These are phyloP conservation scores for Wickerhamomyces pijperi DNA, from an alignment of 805 yeast genomes.

Conservation along the genomic window DNA sequence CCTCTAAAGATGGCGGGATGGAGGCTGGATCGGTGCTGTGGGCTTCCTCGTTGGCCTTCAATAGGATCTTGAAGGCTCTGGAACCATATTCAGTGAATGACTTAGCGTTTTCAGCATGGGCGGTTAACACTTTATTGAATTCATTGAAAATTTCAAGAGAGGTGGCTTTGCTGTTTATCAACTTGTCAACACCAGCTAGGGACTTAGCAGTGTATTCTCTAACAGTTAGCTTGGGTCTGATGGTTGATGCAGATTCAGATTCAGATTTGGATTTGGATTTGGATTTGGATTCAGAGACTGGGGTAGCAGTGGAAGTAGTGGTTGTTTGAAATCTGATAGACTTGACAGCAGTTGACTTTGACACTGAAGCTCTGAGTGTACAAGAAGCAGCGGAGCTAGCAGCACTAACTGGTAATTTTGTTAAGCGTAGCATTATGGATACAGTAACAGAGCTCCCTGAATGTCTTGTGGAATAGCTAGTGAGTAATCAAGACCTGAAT, in stretches of 20 bases:
- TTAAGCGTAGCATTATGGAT: neutral
- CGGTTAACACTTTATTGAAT: conserved; percentile 1
- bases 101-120: conserved; percentile 1
- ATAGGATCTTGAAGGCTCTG: conserved; percentile 1
- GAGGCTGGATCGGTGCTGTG: conserved; percentile 5
- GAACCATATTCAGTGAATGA: neutral
- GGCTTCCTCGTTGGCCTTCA: conserved; percentile 9
- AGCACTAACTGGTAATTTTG: no score
- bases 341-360: neutral
- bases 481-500: conserved; percentile 23
- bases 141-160: conserved; percentile 3
- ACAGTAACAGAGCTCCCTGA: no score
- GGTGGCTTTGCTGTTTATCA: neutral
- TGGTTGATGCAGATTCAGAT: neutral
- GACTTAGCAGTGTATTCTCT: no score
- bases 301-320: neutral
- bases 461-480: no score
- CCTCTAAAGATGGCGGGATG: conserved; percentile 13
- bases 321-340: neutral
- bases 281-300: no score
- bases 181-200: neutral
- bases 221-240: no score
- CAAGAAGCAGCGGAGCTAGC: neutral
- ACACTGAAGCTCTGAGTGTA: no score
- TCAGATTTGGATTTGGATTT: no score